Evolutionary conservation across 371 early-diverging fungal species (phyloP).

Genomic region (Mucor irregularis): DNA sequence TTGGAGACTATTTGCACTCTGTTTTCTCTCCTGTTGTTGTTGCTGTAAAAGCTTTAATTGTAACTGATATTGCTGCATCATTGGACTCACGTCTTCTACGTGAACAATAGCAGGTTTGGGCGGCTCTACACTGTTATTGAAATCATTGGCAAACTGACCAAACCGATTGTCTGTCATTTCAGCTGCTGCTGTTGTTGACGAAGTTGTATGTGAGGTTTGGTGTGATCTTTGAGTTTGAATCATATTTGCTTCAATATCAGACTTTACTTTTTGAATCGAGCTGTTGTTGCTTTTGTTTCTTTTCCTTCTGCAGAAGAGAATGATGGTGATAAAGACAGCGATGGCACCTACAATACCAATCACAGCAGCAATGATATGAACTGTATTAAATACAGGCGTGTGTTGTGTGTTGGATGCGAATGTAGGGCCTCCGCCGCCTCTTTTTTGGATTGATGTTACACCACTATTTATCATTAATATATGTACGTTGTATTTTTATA

Average conservation of each 20-base stretch:
- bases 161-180: background rate
- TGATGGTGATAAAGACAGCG: slow-evolving; percentile 26
- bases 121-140: slow-evolving; percentile 2
- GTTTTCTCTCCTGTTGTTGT: background rate
- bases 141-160: slow-evolving; percentile 22
- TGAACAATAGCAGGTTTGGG: slow-evolving; percentile 5
- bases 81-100: slow-evolving; percentile 14
- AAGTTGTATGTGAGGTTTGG: background rate
- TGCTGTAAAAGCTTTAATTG: slow-evolving; percentile 17
- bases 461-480: background rate
- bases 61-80: slow-evolving; percentile 28
- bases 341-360: slow-evolving; percentile 34
- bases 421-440: slow-evolving; percentile 8
- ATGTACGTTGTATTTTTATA: background rate
- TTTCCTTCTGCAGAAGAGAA: slow-evolving; percentile 26
- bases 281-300: slow-evolving; percentile 5
- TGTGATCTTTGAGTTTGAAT: background rate
- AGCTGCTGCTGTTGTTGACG: background rate
- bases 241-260: background rate
- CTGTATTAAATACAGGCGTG: slow-evolving; percentile 33
- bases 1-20: background rate
- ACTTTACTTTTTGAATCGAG: background rate
- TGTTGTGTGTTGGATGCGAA: slow-evolving; percentile 26
- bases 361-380: slow-evolving; percentile 40
- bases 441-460: slow-evolving; percentile 4